phyloP scores from a whole-genome alignment of 1,139 yeast species.

The Cylindricascospora bacillispora region DNA sequence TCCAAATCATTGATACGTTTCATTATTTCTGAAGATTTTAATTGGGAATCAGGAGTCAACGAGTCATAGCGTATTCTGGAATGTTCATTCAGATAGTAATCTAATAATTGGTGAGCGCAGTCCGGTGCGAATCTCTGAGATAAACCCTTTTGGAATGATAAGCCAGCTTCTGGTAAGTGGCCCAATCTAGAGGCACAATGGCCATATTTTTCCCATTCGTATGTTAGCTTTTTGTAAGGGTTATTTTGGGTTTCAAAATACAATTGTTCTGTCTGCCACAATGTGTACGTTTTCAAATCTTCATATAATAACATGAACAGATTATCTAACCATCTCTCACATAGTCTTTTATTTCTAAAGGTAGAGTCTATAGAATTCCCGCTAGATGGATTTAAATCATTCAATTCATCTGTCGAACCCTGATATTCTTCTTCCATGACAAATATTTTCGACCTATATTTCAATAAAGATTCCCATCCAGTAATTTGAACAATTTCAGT shows the following conservation, averaged over 20 bases:
- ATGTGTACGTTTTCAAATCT: constrained; percentile 78
- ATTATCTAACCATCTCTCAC: constrained; percentile 96
- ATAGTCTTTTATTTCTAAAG: constrained; percentile 48
- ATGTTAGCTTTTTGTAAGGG: constrained; percentile 63
- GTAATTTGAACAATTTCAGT: constrained; percentile 64
- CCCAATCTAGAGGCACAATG: constrained; percentile 73
- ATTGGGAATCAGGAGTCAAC: constrained; percentile 11
- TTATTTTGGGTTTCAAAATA: constrained; percentile 76
- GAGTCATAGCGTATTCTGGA: constrained; percentile 17
- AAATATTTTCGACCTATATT: constrained; percentile 76
- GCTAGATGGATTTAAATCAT: constrained; percentile 26
- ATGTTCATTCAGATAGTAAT: constrained; percentile 39
- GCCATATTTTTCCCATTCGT: constrained; percentile 93
- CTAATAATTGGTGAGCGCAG: constrained; percentile 64
- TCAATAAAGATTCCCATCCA: constrained; percentile 85
- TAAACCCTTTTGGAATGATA: constrained; percentile 66
- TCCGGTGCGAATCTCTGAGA: constrained; percentile 69
- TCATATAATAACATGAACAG: constrained; percentile 85
- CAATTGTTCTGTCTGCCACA: constrained; percentile 90
- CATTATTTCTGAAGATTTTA: constrained; percentile 26
- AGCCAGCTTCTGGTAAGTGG: constrained; percentile 73
- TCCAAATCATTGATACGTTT: constrained; percentile 40
- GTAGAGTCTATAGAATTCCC: not conserved
- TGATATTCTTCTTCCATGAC: constrained; percentile 91
- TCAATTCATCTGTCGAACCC: constrained; percentile 19